phyloP scores from a whole-genome alignment of 768 basidiomycete species.

The Boletellus ananas region DNA sequence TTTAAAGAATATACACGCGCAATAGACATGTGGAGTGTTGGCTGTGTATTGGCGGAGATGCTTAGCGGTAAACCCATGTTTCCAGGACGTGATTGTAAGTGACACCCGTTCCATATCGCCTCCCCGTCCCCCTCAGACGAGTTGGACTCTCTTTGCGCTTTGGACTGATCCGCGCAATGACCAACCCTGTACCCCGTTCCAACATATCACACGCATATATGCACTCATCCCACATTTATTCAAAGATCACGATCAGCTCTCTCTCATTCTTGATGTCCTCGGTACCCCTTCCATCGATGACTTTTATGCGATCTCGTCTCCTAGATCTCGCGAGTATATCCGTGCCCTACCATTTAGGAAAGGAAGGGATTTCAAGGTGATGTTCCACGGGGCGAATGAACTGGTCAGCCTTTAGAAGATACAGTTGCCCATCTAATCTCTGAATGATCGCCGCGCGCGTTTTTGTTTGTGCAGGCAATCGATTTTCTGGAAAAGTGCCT shows the following conservation, averaged over 20 bases:
- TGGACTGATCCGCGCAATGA: too few species aligned
- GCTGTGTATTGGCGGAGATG: constrained; percentile 90
- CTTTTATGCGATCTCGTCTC: constrained; percentile 87
- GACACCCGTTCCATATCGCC: neutral
- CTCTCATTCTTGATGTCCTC: constrained; percentile 90
- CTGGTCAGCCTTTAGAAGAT: constrained; percentile 36
- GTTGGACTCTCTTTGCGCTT: neutral
- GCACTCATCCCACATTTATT: neutral
- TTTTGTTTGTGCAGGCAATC: constrained; percentile 46
- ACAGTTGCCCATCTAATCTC: neutral
- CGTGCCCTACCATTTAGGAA: constrained; percentile 85
- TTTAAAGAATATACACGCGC: constrained; percentile 93
- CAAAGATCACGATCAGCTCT: constrained; percentile 88
- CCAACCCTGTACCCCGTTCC: too few species aligned
- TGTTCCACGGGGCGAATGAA: constrained; percentile 76
- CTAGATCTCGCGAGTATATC: constrained; percentile 79
- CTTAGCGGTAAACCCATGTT: constrained; percentile 88
- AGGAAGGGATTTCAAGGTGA: constrained; percentile 61
- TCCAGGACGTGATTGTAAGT: constrained; percentile 85
- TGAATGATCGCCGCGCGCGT: neutral
- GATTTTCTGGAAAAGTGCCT: constrained; percentile 79
- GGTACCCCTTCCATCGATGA: constrained; percentile 90
- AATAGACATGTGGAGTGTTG: constrained; percentile 85
- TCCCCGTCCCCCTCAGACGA: neutral
- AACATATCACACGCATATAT: neutral